Conservation (phyloP, 1,284 basidiomycete species). For the Singerocomus inundabilis region DNA sequence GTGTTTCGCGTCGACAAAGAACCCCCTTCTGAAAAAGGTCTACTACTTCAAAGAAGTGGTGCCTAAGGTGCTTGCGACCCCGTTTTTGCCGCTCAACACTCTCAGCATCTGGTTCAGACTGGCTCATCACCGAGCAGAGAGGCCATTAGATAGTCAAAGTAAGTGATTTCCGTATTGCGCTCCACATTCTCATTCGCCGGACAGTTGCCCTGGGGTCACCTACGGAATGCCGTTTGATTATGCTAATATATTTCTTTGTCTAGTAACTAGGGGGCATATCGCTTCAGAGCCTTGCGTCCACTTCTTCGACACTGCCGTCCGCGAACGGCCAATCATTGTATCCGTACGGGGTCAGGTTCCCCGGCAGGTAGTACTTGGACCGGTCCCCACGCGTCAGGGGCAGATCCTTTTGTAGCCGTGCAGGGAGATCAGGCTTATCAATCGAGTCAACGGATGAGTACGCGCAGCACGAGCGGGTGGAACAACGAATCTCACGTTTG, state of each 20-base stretch:
- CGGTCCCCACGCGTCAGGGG: conserved; percentile 20
- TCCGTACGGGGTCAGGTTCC: conserved; percentile 15
- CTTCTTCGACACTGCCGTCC: not conserved
- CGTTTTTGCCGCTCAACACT: no score
- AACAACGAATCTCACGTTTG: conserved; percentile 14
- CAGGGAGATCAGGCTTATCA: conserved; percentile 43
- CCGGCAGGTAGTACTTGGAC: conserved; percentile 18
- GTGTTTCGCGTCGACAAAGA: no score
- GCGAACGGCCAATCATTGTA: conserved; percentile 30
- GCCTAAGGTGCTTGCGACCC: no score
- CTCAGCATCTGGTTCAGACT: no score
- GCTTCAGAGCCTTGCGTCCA: not conserved
- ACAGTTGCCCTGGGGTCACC: no score
- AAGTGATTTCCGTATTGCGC: not conserved
- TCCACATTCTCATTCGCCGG: no score
- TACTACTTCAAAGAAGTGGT: no score
- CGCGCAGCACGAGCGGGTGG: not conserved
- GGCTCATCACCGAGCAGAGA: no score
- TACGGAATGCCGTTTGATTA: not conserved
- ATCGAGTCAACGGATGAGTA: not conserved
- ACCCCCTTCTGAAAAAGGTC: no score
- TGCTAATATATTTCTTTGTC: not conserved
- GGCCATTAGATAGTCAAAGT: no score
- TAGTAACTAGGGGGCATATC: not conserved
- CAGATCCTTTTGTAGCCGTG: conserved; percentile 25